Base-by-base conservation (phyloP, 495 filamentous ascomycete genomes). In the Lasiosphaeria hispida region DNA sequence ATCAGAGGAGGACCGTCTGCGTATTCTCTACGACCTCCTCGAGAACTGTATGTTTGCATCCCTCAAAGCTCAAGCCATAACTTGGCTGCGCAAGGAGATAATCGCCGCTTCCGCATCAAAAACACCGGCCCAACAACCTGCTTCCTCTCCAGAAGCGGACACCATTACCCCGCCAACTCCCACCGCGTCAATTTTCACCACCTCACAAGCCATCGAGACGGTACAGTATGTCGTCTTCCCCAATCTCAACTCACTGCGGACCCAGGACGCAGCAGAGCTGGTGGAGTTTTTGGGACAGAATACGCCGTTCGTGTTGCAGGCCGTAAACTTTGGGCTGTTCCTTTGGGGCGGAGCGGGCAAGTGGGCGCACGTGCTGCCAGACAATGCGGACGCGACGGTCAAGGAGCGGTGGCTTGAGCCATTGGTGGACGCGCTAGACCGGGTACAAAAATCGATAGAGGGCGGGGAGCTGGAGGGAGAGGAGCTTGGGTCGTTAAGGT, bases 21-120 rank as follows among this genome's bases (percentile, higher is more conserved):
- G 85, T 4, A 88, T 96, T 56, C 87, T 97, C 10, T 80, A 84
- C 42, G 86, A 90, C 45, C 86, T 93, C 3, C 77, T 97, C 30
- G 87, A 94, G 69, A 83, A 96, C 59, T 89, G 87, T 62, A 85
- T 87, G 6, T 90, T 85, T 65, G 81, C 89, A 19, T 81, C 87
- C 2, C 80, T 94, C 43, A 91, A 90, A 61, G 91, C 87, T 11
- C 86, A 84, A 53, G 92, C 92, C 0, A 82, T 97, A 10, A 81
- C 83, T 19, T 97, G 95, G 89, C 74, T 97, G 4, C 92, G 92
- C 67, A 85, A 92, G 49, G 93, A 96, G 68, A 81, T 93, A 2
- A 74, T 93, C 11, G 71, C 74, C 18, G 75, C 83, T 62, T 43
- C 47, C 14, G 11, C 23, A 30, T 30, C 23, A 49, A 10, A 14